These are phyloP conservation scores for Candida buenavistaensis DNA, from an alignment of 1,139 yeast genomes.

Conservation along the genomic window DNA sequence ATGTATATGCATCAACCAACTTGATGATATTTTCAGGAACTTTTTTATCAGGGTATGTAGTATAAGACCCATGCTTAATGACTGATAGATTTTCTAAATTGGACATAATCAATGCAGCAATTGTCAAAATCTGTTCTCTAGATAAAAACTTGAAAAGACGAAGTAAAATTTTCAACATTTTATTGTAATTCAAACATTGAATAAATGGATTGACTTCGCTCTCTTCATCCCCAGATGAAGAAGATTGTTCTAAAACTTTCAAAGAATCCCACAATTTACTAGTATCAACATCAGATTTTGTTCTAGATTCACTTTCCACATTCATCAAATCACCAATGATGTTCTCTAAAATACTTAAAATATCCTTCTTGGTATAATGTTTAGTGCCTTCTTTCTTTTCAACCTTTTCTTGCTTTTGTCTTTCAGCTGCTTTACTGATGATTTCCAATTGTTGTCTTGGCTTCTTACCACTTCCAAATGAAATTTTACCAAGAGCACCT, in stretches of 20 bases:
- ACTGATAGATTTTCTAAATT: slow-evolving; percentile 82
- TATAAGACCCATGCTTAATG: slow-evolving; percentile 75
- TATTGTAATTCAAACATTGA: slow-evolving; percentile 79
- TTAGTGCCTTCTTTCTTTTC: slow-evolving; percentile 23
- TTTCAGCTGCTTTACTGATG: slow-evolving; percentile 54
- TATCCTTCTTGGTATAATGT: slow-evolving; percentile 43
- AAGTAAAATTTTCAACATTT: slow-evolving; percentile 86
- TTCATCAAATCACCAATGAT: slow-evolving; percentile 77
- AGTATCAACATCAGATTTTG: slow-evolving; percentile 54
- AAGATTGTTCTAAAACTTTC: slow-evolving; percentile 57
- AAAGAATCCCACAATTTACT: slow-evolving; percentile 75
- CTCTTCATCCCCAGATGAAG: slow-evolving; percentile 46
- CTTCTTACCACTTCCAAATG: slow-evolving; percentile 77
- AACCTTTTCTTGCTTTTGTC: slow-evolving; percentile 37
- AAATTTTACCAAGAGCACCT: slow-evolving; percentile 89
- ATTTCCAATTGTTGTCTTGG: slow-evolving; percentile 88
- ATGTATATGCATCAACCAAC: slow-evolving; percentile 77
- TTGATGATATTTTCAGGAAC: slow-evolving; percentile 58
- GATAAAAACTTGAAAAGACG: slow-evolving; percentile 83
- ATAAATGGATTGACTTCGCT: slow-evolving; percentile 73
- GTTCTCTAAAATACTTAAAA: slow-evolving; percentile 65
- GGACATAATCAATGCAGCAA: slow-evolving; percentile 77
- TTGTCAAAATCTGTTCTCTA: slow-evolving; percentile 75
- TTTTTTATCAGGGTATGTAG: slow-evolving; percentile 53
- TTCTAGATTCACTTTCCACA: slow-evolving; percentile 82